Evolutionary conservation across 106 monocot genomes (phyloP), one percentile per base, ranked within the genome.

Genomic region (Allium cepa): DNA sequence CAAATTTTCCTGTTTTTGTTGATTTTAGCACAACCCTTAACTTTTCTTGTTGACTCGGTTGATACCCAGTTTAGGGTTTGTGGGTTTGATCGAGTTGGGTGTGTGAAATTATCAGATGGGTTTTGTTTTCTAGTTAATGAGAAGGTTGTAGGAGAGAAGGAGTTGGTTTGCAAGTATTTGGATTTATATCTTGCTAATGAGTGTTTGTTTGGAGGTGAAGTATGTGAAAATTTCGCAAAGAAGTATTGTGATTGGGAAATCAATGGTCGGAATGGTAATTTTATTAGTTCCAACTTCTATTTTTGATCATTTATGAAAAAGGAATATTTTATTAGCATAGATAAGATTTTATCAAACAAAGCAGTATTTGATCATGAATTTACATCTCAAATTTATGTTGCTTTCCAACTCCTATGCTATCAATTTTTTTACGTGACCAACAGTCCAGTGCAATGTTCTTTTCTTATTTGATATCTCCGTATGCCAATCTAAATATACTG

Each of bases 51-150:
- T 3, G 53, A 6, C 11, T 55, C 68, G 17, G 60, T 17, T 46
- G 68, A 53, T 46, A 62, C 18, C 8, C 15, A 11, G 52, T 61
- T 17, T 55, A 55, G 75, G 67, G 68, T 15, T 67, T 68, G 75
- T 13, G 60, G 75, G 10, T 36, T 46, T 8, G 69, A 75, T 69
- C 68, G 68, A 46, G 36, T 75, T 53, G 75, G 59, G 50, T 67
- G 26, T 67, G 67, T 74, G 56, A 67, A 56, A 67, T 27, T 49
- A 49, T 50, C 58, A 47, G 66, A 74, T 67, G 67, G 65, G 28
- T 59, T 51, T n/a, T 12, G 15, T 16, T 11, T 67, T 12, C 67
- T 74, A 59, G 60, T 67, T 10, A 67, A 67, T 50, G 67, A 49
- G 59, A 11, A 47, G 53, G 27, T 18, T 52, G 61, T 75, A 7